Percentiles rank a stretch among this genome's conserved stretches.
phyloP scores from a whole-genome alignment of 164 flowering plant genomes.

The Kingdonia uniflora region DNA sequence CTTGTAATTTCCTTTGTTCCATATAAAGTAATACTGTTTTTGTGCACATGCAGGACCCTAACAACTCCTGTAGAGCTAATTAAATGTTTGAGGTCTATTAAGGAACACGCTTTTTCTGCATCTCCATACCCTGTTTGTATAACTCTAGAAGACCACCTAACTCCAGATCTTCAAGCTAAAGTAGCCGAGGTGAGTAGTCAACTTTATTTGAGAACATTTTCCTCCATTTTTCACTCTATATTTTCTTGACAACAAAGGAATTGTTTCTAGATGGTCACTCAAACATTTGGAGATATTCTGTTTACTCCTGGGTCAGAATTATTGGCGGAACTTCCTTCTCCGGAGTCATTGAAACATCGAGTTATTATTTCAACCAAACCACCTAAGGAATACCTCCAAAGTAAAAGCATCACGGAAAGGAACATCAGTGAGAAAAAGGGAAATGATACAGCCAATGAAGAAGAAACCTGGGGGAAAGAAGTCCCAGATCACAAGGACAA shows the following conservation, averaged over 20 bases:
- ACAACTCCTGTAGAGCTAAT: slow-evolving; percentile 34
- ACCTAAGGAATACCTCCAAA: slow-evolving; percentile 33
- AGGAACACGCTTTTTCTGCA: slow-evolving; percentile 28
- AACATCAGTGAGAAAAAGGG: slow-evolving; percentile 16
- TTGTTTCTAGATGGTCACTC: slow-evolving; percentile 26
- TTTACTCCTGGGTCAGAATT: slow-evolving; percentile 20
- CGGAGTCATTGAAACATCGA: slow-evolving; percentile 23
- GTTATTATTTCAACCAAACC: slow-evolving; percentile 37
- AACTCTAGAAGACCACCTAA: slow-evolving; percentile 40
- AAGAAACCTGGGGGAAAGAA: slow-evolving; percentile 35
- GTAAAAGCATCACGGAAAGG: slow-evolving; percentile 17
- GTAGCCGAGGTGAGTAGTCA: slow-evolving; percentile 26
- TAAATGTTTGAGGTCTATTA: slow-evolving; percentile 32
- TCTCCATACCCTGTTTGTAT: slow-evolving; percentile 36
- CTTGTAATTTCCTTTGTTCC: neutral
- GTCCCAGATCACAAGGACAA: slow-evolving; percentile 17
- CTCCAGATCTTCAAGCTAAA: slow-evolving; percentile 35
- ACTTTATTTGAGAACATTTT: neutral
- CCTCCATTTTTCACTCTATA: neutral
- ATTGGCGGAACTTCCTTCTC: slow-evolving; percentile 31
- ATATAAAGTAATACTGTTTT: slow-evolving; percentile 1
- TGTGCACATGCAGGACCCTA: slow-evolving; percentile 20
- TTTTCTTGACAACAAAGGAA: slow-evolving; percentile 2
- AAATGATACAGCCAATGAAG: slow-evolving; percentile 27
- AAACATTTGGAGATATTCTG: slow-evolving; percentile 30